Evolutionary conservation across 768 basidiomycete genomes (phyloP), one percentile per base, ranked within the genome.

Genomic region (Cystofilobasidium macerans): DNA sequence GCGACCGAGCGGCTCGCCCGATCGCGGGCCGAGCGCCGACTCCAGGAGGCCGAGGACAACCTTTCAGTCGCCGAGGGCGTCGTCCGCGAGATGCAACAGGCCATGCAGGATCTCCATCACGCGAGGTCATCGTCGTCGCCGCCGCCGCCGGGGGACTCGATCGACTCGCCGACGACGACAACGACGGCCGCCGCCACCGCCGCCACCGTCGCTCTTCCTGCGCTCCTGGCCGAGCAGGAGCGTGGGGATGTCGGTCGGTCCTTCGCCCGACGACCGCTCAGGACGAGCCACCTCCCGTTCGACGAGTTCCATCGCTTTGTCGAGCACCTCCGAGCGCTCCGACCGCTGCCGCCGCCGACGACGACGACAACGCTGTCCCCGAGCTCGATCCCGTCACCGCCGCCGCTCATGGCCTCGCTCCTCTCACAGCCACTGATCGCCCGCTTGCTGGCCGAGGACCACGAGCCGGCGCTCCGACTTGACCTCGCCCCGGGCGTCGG

Each of bases 401-500:
- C 24, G 83, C 67, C 67, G 5, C 28, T 57, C 5, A 24, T 94
- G 75, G 79, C 85, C 7, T 84, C 86, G 2, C 65, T 67, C 16
- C 26, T 62, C 5, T 80, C 82, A 0, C 80, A 88, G 42, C 86
- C 92, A 0, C 91, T 92, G 76, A 75, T 94, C 13, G 80, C 86
- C 4, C 81, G 92, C 24, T 77, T 92, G 20, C 74, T 85, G 22
- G 77, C 79, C 1, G 92, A 97, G 76, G 92, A 97, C 75, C 90
- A 92, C 28, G 94, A 99, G 71, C 89, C 94, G 0, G 89, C 92
- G 0, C 79, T 95, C 35, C 85, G 95, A 12, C 81, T 99, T 22
- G 95, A 98, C 73, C 78, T 88, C n/a, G 92, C 95, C 0, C 89
- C 93, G 0, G 88, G 91, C 16, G 79, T 99, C 38, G 92, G 89